These are phyloP conservation scores for Ascochyta fabae DNA, from an alignment of 2,329 filamentous ascomycete species.

Conservation along the genomic window DNA sequence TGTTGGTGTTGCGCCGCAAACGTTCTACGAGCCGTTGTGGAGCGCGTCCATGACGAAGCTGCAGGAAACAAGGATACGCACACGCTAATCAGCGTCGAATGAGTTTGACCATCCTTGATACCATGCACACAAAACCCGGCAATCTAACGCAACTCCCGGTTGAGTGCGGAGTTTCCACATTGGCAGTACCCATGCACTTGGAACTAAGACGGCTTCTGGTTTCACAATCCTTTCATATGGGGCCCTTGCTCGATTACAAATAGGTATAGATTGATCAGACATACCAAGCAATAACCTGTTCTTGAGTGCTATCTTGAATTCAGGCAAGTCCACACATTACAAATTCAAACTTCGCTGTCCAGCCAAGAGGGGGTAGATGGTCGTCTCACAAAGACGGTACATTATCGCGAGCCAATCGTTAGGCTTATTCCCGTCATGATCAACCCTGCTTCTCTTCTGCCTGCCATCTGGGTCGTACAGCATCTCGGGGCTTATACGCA, in stretches of 20 bases:
- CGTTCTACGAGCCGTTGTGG: not conserved
- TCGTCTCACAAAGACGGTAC: not conserved
- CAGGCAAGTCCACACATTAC: not conserved
- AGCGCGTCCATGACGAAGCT: slow-evolving; percentile 1
- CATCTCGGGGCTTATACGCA: not conserved
- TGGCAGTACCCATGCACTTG: not conserved
- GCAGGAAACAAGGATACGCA: not conserved
- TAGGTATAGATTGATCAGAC: not conserved
- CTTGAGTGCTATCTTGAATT: not conserved
- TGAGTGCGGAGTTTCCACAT: not conserved
- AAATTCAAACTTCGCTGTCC: not conserved
- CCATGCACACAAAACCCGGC: not conserved
- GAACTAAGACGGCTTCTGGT: not conserved
- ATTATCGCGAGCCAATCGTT: slow-evolving; percentile 5
- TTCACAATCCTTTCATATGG: not conserved
- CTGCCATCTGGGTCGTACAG: not conserved
- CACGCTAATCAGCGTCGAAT: not conserved
- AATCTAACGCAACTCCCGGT: not conserved
- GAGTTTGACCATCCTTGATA: not conserved
- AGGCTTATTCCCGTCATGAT: not conserved
- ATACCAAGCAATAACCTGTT: not conserved
- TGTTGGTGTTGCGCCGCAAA: not conserved
- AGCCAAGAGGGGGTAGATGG: not conserved
- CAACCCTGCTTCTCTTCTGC: not conserved
- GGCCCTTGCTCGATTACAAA: not conserved